Evolutionary conservation across 345 rosid genomes (phyloP), one percentile per base, ranked within the genome.

Genomic region (Acer campestre): DNA sequence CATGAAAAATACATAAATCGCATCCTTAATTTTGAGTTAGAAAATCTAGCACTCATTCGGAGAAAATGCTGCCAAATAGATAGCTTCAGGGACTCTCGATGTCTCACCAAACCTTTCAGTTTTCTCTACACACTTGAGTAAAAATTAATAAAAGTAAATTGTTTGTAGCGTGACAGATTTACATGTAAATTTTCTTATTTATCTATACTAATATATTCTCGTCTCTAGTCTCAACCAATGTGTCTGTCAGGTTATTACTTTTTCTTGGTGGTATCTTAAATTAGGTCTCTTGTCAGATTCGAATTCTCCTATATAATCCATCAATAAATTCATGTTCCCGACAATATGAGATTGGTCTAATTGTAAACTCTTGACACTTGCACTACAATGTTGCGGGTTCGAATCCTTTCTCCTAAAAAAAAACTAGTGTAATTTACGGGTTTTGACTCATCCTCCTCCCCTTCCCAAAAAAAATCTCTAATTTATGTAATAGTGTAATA

Each of bases 241-340:
- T 8, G 44, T 8, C 44, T 3, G 63, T 61, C 38, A 29, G 22
- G 61, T 11, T 16, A 38, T 78, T 66, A 46, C 27, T 74, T 75
- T 38, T 17, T 25, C 40, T 14, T 42, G 56, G 3, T 65, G 17
- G 46, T 20, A 56, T 63, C 71, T 31, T 53, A 16, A 27, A 69
- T 79, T 79, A 79, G 87, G 84, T 79, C 65, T 42, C 3, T 6
- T 76, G 82, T 79, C 87, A 25, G 7, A 61, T 25, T 75, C 62
- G 48, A 66, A 53, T 68, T 67, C 72, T 75, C 83, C 83, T 77
- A 79, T 65, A 69, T 40, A 61, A 25, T 55, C 6, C 18, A 17
- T 56, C 61, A 16, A 18, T 56, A 56, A 56, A 12, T 40, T 48
- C 53, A 31, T 31, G 5, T 31, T 31, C 5, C 0, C 4, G 35